Evolutionary conservation across 192 early-diverging fungal species (phyloP).

Genomic region (Podila horticola): DNA sequence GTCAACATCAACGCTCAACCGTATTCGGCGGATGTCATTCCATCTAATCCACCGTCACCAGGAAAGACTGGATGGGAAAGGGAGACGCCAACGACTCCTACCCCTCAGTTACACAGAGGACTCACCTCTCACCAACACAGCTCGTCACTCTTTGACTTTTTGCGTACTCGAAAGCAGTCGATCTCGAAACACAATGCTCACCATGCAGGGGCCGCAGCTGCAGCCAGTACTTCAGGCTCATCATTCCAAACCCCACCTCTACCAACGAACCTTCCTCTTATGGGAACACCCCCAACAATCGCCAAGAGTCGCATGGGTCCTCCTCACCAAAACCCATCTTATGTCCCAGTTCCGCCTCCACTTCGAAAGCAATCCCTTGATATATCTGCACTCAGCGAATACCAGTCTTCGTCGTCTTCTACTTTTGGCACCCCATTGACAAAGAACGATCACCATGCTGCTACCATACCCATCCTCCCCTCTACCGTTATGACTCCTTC

Average conservation of each 20-base stretch:
- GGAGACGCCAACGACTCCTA: slow-evolving; percentile 22
- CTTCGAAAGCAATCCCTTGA: slow-evolving; percentile 29
- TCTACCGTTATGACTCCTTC: background rate
- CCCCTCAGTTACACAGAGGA: background rate
- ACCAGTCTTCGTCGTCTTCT: background rate
- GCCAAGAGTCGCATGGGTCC: slow-evolving; percentile 21
- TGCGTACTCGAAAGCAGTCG: slow-evolving; percentile 17
- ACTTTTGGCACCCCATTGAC: background rate
- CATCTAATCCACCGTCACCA: slow-evolving; percentile 4
- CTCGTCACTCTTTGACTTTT: slow-evolving; percentile 35
- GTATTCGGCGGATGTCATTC: background rate
- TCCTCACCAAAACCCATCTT: background rate
- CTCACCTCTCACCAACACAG: slow-evolving; percentile 8
- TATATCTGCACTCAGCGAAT: background rate
- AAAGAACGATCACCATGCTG: background rate
- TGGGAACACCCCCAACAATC: slow-evolving; percentile 19
- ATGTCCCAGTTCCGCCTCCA: background rate
- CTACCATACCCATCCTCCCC: background rate
- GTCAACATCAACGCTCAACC: slow-evolving; percentile 1
- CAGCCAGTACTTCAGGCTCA: background rate
- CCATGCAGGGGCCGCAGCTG: slow-evolving; percentile 2
- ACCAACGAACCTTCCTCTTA: background rate
- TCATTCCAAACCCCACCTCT: background rate
- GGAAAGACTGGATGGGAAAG: slow-evolving; percentile 31
- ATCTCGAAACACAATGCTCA: slow-evolving; percentile 18